These are phyloP conservation scores for Laguncularia racemosa DNA, from an alignment of 345 rosid genomes.

Conservation along the genomic window DNA sequence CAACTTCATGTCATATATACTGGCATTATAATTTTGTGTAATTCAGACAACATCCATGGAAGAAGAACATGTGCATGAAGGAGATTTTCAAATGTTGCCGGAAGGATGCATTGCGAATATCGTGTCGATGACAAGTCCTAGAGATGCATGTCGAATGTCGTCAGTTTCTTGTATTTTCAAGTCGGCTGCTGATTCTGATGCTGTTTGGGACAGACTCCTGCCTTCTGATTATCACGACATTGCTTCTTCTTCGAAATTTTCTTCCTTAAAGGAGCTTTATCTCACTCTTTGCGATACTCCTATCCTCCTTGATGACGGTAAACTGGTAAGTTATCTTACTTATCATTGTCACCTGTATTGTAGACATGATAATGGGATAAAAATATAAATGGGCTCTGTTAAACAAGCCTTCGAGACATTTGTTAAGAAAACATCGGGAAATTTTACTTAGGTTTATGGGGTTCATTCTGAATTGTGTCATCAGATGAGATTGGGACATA, in stretches of 20 bases:
- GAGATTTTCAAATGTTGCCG: slow-evolving; percentile 5
- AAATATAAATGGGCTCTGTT: too few relatives aligned
- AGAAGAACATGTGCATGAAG: neutral
- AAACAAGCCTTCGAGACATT: too few relatives aligned
- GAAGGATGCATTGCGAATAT: slow-evolving; percentile 11
- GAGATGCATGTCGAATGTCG: slow-evolving; percentile 17
- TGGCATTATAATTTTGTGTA: too few relatives aligned
- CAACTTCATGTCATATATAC: too few relatives aligned
- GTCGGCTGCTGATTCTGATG: slow-evolving; percentile 21
- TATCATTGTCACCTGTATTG: too few relatives aligned
- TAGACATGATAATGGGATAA: too few relatives aligned
- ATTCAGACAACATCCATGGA: neutral
- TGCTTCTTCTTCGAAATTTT: neutral
- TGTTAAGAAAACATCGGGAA: too few relatives aligned
- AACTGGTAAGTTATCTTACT: slow-evolving; percentile 11
- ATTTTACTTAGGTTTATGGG: too few relatives aligned
- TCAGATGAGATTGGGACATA: too few relatives aligned
- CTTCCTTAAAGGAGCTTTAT: slow-evolving; percentile 21
- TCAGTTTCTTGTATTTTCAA: slow-evolving; percentile 14
- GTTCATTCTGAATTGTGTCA: too few relatives aligned
- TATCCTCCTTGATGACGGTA: slow-evolving; percentile 22
- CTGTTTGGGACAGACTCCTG: slow-evolving; percentile 21
- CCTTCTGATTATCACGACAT: slow-evolving; percentile 13
- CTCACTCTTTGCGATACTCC: slow-evolving; percentile 20
- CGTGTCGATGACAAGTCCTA: slow-evolving; percentile 19